Evolutionary conservation across 1,284 basidiomycete species (phyloP).

Genomic region (Sphaerobolus stellatus): DNA sequence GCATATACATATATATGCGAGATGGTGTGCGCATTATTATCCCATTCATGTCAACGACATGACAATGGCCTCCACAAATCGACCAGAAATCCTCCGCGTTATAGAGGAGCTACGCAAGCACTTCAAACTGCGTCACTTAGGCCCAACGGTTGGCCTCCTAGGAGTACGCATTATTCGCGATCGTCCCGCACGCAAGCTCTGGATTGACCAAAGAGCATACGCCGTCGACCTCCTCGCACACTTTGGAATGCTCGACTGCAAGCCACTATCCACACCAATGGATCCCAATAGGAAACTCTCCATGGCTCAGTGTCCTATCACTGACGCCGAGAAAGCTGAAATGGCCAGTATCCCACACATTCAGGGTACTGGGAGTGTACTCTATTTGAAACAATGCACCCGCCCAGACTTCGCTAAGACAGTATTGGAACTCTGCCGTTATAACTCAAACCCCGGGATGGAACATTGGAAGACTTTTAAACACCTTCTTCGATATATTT

Average conservation of each 20-base stretch:
- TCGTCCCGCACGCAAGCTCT: constrained; percentile 18
- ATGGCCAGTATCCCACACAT: constrained; percentile 31
- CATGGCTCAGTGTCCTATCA: constrained; percentile 17
- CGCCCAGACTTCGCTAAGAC: constrained; percentile 38
- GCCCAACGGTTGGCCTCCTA: constrained; percentile 31
- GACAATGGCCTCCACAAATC: constrained; percentile 18
- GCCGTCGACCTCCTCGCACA: constrained; percentile 20
- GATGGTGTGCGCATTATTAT: constrained; percentile 13
- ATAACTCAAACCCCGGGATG: constrained; percentile 29
- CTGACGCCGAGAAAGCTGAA: constrained; percentile 16
- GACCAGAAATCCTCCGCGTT: constrained; percentile 22
- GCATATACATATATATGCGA: constrained; percentile 7
- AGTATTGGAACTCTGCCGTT: constrained; percentile 29
- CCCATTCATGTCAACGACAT: constrained; percentile 26
- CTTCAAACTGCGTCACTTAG: constrained; percentile 39
- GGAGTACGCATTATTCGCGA: constrained; percentile 34
- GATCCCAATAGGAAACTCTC: constrained; percentile 25
- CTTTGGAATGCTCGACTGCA: constrained; percentile 20
- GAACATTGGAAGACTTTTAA: constrained; percentile 36
- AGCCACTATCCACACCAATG: constrained; percentile 28
- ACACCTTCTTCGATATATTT: constrained; percentile 33
- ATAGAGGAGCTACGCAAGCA: constrained; percentile 25
- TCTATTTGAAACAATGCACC: constrained; percentile 34
- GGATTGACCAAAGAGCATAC: constrained; percentile 27
- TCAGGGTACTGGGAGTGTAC: constrained; percentile 32